Evolutionary conservation across 306 rosid species (phyloP).

Genomic region (Elaeagnus macrophylla): DNA sequence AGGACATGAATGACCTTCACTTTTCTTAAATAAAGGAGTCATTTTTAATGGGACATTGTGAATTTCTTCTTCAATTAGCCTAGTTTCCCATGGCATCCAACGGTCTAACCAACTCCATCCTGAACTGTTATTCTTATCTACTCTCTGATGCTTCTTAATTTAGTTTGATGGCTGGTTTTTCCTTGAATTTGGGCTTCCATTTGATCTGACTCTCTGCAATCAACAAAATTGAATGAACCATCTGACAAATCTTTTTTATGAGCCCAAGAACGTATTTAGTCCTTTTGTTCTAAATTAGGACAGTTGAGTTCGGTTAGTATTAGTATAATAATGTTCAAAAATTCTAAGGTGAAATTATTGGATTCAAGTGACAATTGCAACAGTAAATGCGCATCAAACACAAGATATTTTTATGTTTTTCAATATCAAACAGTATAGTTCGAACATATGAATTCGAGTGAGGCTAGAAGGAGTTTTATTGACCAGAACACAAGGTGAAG

Average conservation of each 20-base stretch:
- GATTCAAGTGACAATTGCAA: too few relatives aligned
- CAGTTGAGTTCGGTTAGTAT: too few relatives aligned
- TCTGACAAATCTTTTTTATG: too few relatives aligned
- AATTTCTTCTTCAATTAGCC: slow-evolving; percentile 44
- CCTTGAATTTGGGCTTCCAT: slow-evolving; percentile 52
- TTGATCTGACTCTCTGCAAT: slow-evolving; percentile 41
- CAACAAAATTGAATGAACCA: neutral
- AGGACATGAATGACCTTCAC: slow-evolving; percentile 29
- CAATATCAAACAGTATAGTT: too few relatives aligned
- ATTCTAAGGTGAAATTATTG: too few relatives aligned
- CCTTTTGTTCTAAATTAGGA: neutral
- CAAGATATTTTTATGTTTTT: too few relatives aligned
- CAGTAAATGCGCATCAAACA: too few relatives aligned
- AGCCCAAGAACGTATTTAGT: too few relatives aligned
- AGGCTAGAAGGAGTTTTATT: too few relatives aligned
- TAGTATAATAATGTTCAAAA: too few relatives aligned
- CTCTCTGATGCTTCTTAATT: slow-evolving; percentile 31
- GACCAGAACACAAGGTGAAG: too few relatives aligned
- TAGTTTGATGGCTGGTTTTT: slow-evolving; percentile 25
- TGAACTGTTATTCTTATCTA: slow-evolving; percentile 27
- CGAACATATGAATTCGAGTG: too few relatives aligned
- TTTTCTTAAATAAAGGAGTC: slow-evolving; percentile 38
- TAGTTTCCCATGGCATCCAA: slow-evolving; percentile 79
- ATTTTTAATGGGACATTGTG: slow-evolving; percentile 28
- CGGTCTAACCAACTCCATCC: slow-evolving; percentile 56